Percentiles rank a stretch among this genome's conserved stretches.
Conservation (phyloP, 371 early-diverging fungal species). For the Saksenaea oblongispora region DNA sequence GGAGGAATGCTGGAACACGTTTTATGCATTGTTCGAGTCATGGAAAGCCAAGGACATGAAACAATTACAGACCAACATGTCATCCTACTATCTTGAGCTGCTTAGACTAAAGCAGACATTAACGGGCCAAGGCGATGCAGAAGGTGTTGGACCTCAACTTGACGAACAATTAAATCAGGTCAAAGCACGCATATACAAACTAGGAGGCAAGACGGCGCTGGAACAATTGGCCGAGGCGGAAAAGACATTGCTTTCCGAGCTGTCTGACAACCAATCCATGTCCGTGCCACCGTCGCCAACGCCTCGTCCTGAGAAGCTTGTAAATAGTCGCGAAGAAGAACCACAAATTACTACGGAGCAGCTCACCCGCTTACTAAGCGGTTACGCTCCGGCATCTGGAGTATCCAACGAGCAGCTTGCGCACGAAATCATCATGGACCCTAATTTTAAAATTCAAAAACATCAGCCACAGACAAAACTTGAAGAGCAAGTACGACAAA, state of each 20-base stretch:
- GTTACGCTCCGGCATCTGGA: slow-evolving; percentile 21
- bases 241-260: slow-evolving; percentile 12
- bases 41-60: slow-evolving; percentile 74
- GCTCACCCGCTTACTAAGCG: slow-evolving; percentile 24
- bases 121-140: slow-evolving; percentile 53
- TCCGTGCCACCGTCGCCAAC: slow-evolving; percentile 25
- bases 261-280: not conserved
- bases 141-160: slow-evolving; percentile 53
- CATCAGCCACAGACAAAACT: slow-evolving; percentile 29
- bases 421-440: slow-evolving; percentile 79
- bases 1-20: slow-evolving; percentile 56
- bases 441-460: slow-evolving; percentile 63
- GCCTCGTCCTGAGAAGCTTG: slow-evolving; percentile 14
- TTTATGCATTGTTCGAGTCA: slow-evolving; percentile 61
- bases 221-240: slow-evolving; percentile 19
- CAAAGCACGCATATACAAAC: slow-evolving; percentile 27
- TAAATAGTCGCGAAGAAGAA: not conserved
- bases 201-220: slow-evolving; percentile 30
- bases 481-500: slow-evolving; percentile 54
- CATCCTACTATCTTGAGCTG: slow-evolving; percentile 70
- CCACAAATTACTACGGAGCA: slow-evolving; percentile 19
- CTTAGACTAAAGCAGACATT: slow-evolving; percentile 70
- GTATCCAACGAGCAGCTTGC: slow-evolving; percentile 70
- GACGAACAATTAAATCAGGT: slow-evolving; percentile 52
- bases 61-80: slow-evolving; percentile 61